Percentiles rank a stretch among this genome's conserved stretches.
Evolutionary conservation across 805 yeast species (phyloP).

Genomic region (Metschnikowia baotianmanensis): DNA sequence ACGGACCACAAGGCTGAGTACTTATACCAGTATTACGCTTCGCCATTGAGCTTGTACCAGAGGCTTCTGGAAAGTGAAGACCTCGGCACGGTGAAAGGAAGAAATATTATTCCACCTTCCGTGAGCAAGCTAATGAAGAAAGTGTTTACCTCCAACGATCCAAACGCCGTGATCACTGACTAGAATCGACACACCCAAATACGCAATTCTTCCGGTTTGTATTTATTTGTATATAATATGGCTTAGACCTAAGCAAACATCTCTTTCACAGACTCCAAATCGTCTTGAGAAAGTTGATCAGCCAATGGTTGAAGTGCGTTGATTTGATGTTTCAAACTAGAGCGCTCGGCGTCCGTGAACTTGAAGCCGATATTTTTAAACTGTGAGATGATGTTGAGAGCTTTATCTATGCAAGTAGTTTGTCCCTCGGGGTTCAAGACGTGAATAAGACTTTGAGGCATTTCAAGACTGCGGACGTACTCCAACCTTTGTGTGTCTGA

Average conservation of each 20-base stretch:
- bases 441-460: constrained; percentile 33
- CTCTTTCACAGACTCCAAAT: constrained; percentile 48
- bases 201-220: not conserved
- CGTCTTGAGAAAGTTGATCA: constrained; percentile 55
- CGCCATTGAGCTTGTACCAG: constrained; percentile 32
- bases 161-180: constrained; percentile 36
- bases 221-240: not conserved
- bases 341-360: constrained; percentile 45
- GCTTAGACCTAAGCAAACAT: constrained; percentile 23
- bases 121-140: constrained; percentile 48
- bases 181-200: constrained; percentile 1
- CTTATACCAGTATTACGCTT: constrained; percentile 40
- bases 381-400: constrained; percentile 48
- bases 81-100: constrained; percentile 40
- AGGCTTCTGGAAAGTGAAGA: constrained; percentile 23
- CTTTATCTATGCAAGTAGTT: constrained; percentile 55
- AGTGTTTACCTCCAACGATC: constrained; percentile 50
- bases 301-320: constrained; percentile 39
- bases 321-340: constrained; percentile 35
- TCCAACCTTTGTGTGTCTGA: constrained; percentile 37
- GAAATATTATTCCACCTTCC: constrained; percentile 47
- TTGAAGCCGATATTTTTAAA: constrained; percentile 42
- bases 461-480: constrained; percentile 36
- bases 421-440: constrained; percentile 36
- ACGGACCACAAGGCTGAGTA: constrained; percentile 50